Percentiles rank a stretch among this genome's conserved stretches.
phyloP scores from a whole-genome alignment of 2,329 filamentous ascomycete species.

The Colletotrichum chlorophyti region DNA sequence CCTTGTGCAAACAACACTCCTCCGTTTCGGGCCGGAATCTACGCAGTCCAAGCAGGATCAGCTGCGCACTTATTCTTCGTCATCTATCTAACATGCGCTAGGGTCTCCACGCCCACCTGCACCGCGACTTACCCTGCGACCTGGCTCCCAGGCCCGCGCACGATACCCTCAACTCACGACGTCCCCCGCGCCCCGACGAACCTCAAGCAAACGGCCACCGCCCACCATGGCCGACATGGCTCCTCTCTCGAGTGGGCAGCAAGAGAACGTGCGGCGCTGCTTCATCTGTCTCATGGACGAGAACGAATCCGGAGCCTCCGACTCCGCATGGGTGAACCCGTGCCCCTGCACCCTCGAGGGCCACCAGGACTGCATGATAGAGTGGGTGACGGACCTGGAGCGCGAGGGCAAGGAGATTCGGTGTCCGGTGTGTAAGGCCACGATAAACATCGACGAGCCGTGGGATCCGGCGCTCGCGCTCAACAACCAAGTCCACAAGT shows the following conservation, averaged over 20 bases:
- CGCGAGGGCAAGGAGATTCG: constrained; percentile 68
- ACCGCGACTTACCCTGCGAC: neutral
- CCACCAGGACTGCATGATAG: constrained; percentile 87
- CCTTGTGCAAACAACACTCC: neutral
- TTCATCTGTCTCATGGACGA: constrained; percentile 70
- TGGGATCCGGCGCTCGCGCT: constrained; percentile 75
- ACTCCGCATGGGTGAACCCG: constrained; percentile 77
- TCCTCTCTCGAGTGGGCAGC: neutral
- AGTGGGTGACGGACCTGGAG: constrained; percentile 94
- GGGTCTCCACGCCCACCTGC: neutral
- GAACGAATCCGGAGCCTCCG: constrained; percentile 52
- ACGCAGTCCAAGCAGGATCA: neutral
- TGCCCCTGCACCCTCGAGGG: constrained; percentile 91
- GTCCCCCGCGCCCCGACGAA: neutral
- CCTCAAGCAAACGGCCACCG: neutral
- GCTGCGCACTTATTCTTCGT: too few species aligned
- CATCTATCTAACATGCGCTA: neutral
- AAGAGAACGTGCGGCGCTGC: constrained; percentile 49
- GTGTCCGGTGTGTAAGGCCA: constrained; percentile 89
- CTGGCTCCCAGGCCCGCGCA: neutral
- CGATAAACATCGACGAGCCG: constrained; percentile 78
- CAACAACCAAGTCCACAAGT: constrained; percentile 63
- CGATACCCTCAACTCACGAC: neutral
- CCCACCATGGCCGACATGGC: neutral
- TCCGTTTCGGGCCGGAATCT: too few species aligned